phyloP scores from a whole-genome alignment of 495 filamentous ascomycete genomes.

The Cercophora sp. region DNA sequence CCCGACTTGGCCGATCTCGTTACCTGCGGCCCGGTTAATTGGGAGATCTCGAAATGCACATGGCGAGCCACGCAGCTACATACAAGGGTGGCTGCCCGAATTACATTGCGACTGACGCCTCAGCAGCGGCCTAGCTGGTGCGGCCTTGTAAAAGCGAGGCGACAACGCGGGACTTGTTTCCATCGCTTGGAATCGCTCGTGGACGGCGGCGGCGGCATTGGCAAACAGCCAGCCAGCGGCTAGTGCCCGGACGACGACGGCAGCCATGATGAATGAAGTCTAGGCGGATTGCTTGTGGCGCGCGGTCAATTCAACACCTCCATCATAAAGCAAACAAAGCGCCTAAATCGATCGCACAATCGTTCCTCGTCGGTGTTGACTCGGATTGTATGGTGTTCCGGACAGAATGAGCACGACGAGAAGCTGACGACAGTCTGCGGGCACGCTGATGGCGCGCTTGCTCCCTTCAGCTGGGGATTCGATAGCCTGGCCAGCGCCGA shows the following conservation, averaged over 20 bases:
- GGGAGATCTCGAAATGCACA: neutral
- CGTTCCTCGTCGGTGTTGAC: too few relatives aligned
- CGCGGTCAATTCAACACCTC: neutral
- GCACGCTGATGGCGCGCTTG: too few relatives aligned
- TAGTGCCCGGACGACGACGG: neutral
- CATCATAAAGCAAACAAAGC: neutral
- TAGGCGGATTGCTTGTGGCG: neutral
- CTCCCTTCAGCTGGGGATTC: too few relatives aligned
- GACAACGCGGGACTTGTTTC: slow-evolving; percentile 5
- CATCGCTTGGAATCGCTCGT: slow-evolving; percentile 3
- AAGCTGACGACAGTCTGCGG: neutral
- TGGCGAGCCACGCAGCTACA: neutral
- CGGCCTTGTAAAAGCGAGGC: slow-evolving; percentile 5
- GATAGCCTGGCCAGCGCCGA: too few relatives aligned
- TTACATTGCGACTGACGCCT: slow-evolving; percentile 4
- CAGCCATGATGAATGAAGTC: neutral
- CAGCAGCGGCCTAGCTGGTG: slow-evolving; percentile 1
- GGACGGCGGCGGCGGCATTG: neutral
- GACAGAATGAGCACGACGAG: neutral
- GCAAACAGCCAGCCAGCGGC: slow-evolving; percentile 6
- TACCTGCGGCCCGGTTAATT: slow-evolving; percentile 9
- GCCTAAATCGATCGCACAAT: too few relatives aligned
- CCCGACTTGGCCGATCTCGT: slow-evolving; percentile 10
- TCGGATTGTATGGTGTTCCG: too few relatives aligned
- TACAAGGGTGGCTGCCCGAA: slow-evolving; percentile 6